Base-by-base conservation (phyloP, 805 yeast genomes). In the Candida argentea region DNA sequence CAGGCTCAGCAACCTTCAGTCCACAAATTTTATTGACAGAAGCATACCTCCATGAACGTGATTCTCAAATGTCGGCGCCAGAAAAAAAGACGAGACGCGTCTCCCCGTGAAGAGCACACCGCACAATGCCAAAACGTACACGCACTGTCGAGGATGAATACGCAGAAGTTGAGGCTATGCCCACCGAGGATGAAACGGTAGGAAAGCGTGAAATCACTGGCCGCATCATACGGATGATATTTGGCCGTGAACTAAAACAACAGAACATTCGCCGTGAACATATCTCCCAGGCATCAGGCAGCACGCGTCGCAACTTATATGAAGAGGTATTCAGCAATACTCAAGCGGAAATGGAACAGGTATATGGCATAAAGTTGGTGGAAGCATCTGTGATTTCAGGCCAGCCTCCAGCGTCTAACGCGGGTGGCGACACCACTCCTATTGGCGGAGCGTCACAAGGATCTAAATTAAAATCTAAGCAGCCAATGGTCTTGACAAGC, bases 331-430 rank as follows among this genome's bases (percentile, higher is more conserved):
- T 55, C 5, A 28, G 28, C 13, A 33, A 31, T 5, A 40, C 42
- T 2, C 39, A 38, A 20, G 27, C 24, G 0, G 41, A 38, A 14
- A 34, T 58, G 20, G 40, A 42, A 21, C 29, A 36, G 2, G 36
- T 44, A 0, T 57, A 55, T 28, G 64, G 61, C 5, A 29, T 57
- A 23, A 33, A 39, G 16, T 32, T 57, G 20, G 45, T 36, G 14
- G 43, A 38, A 20, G 30, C 39, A 5, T 41, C 48, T 3, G 27
- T 21, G 4, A 20, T 21, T 10, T n/a, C n/a, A n/a, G n/a, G n/a
- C n/a, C n/a, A n/a, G n/a, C n/a, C n/a, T n/a, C n/a, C n/a, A n/a
- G n/a, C n/a, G n/a, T 28, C 22, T 5, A 11, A 37, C 17, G 6
- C 30, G 30, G 5, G 28, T 19, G 14, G 23, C 9, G 14, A 22